phyloP scores from a whole-genome alignment of 352 stramenopile species.

The Phytophthora cajani region DNA sequence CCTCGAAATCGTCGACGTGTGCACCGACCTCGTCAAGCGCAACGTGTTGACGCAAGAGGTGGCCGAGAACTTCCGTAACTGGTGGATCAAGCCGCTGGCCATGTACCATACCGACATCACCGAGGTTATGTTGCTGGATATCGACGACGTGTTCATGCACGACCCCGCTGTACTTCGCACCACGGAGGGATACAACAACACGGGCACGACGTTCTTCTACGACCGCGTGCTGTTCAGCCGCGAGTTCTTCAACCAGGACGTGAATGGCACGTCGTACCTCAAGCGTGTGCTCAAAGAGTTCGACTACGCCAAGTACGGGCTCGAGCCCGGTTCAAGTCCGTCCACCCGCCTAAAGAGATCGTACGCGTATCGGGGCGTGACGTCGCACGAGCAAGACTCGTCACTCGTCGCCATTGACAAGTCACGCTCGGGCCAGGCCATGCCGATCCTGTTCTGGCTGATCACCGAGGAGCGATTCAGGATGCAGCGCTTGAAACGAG shows the following conservation, averaged over 20 bases:
- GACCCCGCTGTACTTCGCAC: constrained; percentile 38
- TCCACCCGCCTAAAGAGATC: constrained; percentile 40
- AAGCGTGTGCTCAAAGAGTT: constrained; percentile 52
- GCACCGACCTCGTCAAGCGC: constrained; percentile 31
- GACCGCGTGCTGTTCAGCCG: constrained; percentile 59
- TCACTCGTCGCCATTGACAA: constrained; percentile 71
- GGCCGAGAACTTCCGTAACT: constrained; percentile 41
- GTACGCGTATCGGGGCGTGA: constrained; percentile 51
- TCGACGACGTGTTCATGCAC: constrained; percentile 51
- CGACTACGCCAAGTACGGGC: constrained; percentile 52
- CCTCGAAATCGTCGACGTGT: constrained; percentile 62
- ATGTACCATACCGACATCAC: constrained; percentile 52
- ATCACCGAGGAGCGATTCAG: constrained; percentile 63
- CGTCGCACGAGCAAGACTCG: constrained; percentile 51
- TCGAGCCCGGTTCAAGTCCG: constrained; percentile 22
- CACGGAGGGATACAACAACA: constrained; percentile 48
- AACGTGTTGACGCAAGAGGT: constrained; percentile 23
- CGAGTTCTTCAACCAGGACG: constrained; percentile 54
- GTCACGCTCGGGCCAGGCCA: constrained; percentile 67
- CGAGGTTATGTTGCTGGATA: constrained; percentile 57
- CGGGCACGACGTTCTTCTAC: constrained; percentile 68
- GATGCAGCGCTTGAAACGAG: not conserved
- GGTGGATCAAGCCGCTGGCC: constrained; percentile 54
- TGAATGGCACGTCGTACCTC: constrained; percentile 43
- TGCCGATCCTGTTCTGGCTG: constrained; percentile 60